Evolutionary conservation across 768 basidiomycete genomes (phyloP), one percentile per base, ranked within the genome.

Genomic region (Pleurotus sapidus): DNA sequence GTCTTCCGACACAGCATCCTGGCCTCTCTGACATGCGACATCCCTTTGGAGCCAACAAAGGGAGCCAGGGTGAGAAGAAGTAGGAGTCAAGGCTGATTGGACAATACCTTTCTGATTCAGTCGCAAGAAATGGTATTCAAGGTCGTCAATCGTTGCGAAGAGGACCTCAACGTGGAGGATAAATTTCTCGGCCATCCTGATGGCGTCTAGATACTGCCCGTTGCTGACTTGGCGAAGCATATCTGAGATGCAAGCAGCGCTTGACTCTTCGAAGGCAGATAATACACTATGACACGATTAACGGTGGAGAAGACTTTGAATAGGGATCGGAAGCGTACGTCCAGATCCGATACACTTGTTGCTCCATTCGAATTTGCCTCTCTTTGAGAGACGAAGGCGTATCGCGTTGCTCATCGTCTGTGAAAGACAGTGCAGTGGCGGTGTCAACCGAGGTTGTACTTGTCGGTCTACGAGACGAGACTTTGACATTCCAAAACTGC

Each of bases 401-500:
- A 72, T 97, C 93, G 48, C 77, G 75, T 55, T 79, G 78, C 70
- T 98, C 96, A 74, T 95, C 92, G 57, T 89, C 88, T 6, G 81
- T 67, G 63, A 87, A 90, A 12, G 77, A 76, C 3, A 83, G 81
- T 58, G 84, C 81, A 20, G 70, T 73, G 7, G 72, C 69, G 59
- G 77, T 78, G 58, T 84, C 84, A 17, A 78, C 72, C 43, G 79
- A 78, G 37, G 79, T 75, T 51, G 77, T 74, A 66, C 86, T 86
- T 30, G 80, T 84, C 45, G 91, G 88, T 68, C 90, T 72, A 60
- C 88, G 82, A 37, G 88, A 84, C 58, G 84, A 86, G 4, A 93
- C 87, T 72, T 98, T 97, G 70, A 98, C 95, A 70, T 98, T 99
- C 97, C 97, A 98, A 74, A 98, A 98, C 94, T 97, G 69, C 12